Percentiles rank a stretch among this genome's conserved stretches.
phyloP scores from a whole-genome alignment of 1,284 basidiomycete genomes.

The Papiliotrema nemorosa region DNA sequence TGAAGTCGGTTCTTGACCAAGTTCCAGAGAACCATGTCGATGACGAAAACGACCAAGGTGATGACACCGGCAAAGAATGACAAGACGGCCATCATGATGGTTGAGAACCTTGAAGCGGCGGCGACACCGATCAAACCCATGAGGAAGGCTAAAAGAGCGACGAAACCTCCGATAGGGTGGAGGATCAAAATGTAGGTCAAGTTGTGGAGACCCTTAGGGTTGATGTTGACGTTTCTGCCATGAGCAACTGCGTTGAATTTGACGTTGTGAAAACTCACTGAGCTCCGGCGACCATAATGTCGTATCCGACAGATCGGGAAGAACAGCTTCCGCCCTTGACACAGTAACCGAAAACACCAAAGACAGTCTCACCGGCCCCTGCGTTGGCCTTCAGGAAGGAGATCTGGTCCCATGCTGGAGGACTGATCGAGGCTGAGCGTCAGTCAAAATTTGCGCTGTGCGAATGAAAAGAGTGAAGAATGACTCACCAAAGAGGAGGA shows the following conservation, averaged over 20 bases:
- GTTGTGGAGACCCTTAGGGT: conserved; percentile 59
- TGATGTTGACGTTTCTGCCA: conserved; percentile 38
- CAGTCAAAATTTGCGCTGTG: conserved; percentile 48
- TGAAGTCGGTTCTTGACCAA: conserved; percentile 61
- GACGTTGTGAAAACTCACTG: conserved; percentile 20
- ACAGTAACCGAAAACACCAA: conserved; percentile 70
- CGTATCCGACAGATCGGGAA: conserved; percentile 33
- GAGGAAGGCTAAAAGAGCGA: conserved; percentile 66
- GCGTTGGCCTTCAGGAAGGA: conserved; percentile 62
- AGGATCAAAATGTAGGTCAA: conserved; percentile 70
- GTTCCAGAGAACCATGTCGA: conserved; percentile 76
- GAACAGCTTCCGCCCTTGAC: conserved; percentile 55
- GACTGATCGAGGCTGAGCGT: conserved; percentile 60
- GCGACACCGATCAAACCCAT: conserved; percentile 64
- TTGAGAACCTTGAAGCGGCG: conserved; percentile 62
- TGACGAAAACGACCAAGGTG: conserved; percentile 64
- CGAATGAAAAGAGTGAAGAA: not conserved
- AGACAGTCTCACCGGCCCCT: conserved; percentile 52
- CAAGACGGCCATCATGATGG: conserved; percentile 68
- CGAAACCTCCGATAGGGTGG: conserved; percentile 70
- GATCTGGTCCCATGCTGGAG: conserved; percentile 67
- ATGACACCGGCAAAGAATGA: conserved; percentile 62
- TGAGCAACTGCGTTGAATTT: not conserved
- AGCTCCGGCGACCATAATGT: conserved; percentile 17
- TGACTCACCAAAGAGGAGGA: conserved; percentile 22